These are phyloP conservation scores for Bretziella fagacearum DNA, from an alignment of 2,329 filamentous ascomycete species.

Conservation along the genomic window DNA sequence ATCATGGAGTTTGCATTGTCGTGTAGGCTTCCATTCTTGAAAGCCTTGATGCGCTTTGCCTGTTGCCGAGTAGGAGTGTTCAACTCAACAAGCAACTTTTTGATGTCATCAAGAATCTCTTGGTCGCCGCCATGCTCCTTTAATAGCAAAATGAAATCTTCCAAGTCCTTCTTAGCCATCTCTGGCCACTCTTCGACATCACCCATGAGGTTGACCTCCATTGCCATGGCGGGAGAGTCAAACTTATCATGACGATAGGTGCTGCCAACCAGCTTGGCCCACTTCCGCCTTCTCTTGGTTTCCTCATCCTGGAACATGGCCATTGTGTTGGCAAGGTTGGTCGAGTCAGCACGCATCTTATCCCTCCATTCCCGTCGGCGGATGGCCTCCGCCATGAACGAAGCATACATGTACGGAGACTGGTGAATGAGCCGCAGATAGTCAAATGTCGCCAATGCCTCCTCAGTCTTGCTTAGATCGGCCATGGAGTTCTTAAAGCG, in stretches of 20 bases:
- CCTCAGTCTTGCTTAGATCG: conserved; percentile 52
- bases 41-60: conserved; percentile 71
- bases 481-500: conserved; percentile 47
- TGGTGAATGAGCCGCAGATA: conserved; percentile 64
- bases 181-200: conserved; percentile 71
- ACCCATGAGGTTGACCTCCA: conserved; percentile 73
- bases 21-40: conserved; percentile 91
- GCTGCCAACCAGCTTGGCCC: conserved; percentile 71
- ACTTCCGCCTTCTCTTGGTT: conserved; percentile 69
- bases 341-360: conserved; percentile 75
- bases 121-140: conserved; percentile 48
- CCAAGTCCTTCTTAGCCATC: conserved; percentile 58
- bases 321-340: conserved; percentile 81
- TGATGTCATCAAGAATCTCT: conserved; percentile 51
- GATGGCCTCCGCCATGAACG: conserved; percentile 71
- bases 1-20: conserved; percentile 70
- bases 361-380: conserved; percentile 80
- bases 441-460: conserved; percentile 66
- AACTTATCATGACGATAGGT: conserved; percentile 48
- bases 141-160: conserved; percentile 52
- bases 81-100: conserved; percentile 61
- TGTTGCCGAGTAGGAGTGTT: conserved; percentile 73
- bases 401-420: conserved; percentile 78
- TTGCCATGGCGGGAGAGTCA: conserved; percentile 53
- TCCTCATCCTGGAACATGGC: conserved; percentile 86